Conservation (phyloP, 2,329 filamentous ascomycete genomes). For the Claviceps sp. region DNA sequence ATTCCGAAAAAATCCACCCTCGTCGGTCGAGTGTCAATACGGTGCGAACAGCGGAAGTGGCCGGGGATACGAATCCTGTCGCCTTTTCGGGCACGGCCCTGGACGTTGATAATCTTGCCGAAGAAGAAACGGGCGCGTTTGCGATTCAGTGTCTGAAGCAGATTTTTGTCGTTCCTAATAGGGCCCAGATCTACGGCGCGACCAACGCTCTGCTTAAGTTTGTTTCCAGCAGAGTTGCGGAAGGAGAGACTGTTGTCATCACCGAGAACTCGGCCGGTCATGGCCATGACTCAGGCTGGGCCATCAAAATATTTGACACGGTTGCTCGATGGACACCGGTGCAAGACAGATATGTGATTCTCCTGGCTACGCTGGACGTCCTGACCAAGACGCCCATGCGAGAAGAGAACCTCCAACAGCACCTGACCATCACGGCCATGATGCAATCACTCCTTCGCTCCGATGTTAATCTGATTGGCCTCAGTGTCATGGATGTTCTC, state of each 20-base stretch:
- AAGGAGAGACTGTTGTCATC: conserved; percentile 40
- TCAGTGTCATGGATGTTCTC: conserved; percentile 92
- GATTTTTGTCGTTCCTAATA: conserved; percentile 71
- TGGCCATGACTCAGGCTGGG: conserved; percentile 52
- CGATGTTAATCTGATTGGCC: conserved; percentile 81
- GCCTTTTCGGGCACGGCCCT: conserved; percentile 69
- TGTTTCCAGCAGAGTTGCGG: conserved; percentile 45
- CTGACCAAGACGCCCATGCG: conserved; percentile 54
- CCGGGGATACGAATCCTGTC: conserved; percentile 49
- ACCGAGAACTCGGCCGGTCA: conserved; percentile 25
- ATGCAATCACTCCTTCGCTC: conserved; percentile 75
- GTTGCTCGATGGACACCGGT: conserved; percentile 82
- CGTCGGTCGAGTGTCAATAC: conserved; percentile 71
- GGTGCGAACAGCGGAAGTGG: conserved; percentile 51
- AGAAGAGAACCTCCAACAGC: conserved; percentile 58
- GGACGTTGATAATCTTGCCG: conserved; percentile 79
- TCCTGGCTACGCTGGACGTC: conserved; percentile 68
- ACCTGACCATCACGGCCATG: conserved; percentile 63
- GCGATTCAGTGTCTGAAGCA: conserved; percentile 78
- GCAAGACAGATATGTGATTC: conserved; percentile 83
- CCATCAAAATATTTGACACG: conserved; percentile 66
- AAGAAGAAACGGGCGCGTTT: conserved; percentile 74
- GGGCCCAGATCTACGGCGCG: conserved; percentile 66
- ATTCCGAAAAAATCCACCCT: conserved; percentile 47
- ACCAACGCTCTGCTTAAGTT: conserved; percentile 64